Base-by-base conservation (phyloP, 2,329 filamentous ascomycete species). In the Penicillium sp. region DNA sequence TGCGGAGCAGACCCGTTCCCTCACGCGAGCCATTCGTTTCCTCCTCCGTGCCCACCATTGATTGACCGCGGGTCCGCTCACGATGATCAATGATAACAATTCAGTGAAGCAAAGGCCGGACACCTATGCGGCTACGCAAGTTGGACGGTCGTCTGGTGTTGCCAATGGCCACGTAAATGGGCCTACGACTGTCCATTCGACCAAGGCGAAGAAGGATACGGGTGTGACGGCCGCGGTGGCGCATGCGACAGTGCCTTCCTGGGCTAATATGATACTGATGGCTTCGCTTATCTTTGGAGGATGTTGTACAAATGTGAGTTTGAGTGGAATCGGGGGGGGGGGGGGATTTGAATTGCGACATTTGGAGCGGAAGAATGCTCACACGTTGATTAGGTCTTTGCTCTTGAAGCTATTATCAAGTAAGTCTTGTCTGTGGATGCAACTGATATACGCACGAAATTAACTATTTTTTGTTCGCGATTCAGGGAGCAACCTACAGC, bases 381-480 rank as follows among this genome's bases (percentile, higher is more conserved):
- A 66, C 37, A 28, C 33, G 42, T 45, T 35, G 11, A 28, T 14
- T 64, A 96, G 89, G 92, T 97, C n/a, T 98, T 96, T 79, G 92
- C 94, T 43, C 84, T 99, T 59, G 95, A 99, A 78, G 91, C 92
- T 51, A 96, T 98, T 70, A 88, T 99, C 74, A 96, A 95, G 91
- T 95, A 81, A 85, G 88, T 54, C 2, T 43, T 43, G 10, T 43
- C 37, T 10, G n/a, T 7, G 25, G n/a, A 16, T 33, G 16, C 35
- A 30, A 26, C 25, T 38, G 11, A 26, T 10, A 16, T 3, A 16
- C 8, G 13, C 19, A 14, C 22, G 28, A 51, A 14, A 56, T 42
- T 56, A n/a, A 56, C 30, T 22, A 26, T 33, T 1, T 4, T 38
- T 37, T 37, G 19, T 26, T 5, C 43, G 28, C 30, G 19, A 22